Base-by-base conservation (phyloP, 495 filamentous ascomycete genomes). In the Penicillium odoratum region DNA sequence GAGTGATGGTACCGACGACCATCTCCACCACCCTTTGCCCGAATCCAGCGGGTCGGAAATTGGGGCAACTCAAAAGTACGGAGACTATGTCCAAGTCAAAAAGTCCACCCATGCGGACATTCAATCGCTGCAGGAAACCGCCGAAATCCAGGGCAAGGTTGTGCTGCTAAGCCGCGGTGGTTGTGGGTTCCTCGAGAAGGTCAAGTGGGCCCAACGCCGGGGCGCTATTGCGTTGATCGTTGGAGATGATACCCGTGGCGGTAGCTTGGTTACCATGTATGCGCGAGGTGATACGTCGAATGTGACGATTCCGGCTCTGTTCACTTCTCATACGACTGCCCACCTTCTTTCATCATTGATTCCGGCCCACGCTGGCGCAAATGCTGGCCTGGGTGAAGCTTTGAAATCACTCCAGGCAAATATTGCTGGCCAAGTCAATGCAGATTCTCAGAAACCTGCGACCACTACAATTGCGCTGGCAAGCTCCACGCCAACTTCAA, bases 131-230 rank as follows among this genome's bases (percentile, higher is more conserved):
- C 94, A 98, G 73, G 93, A 97, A 73, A 86, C 85, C 52, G 93
- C 94, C 6, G 95, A 98, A 69, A 98, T 98, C 63, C 83, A 85
- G 28, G 94, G 94, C 53, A 98, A 95, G 64, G 83, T 98, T 48
- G 93, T 94, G 5, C 71, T 98, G 29, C 77, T 98, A 50, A 93
- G 90, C 63, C 85, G 94, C 38, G 94, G 94, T 30, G 94, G 94
- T 15, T 98, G 94, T 72, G 95, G 94, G 13, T 98, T 98, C 69
- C 74, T 97, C 40, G 93, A 98, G 64, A 99, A 99, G 71, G 91
- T 92, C 55, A 92, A 93, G 68, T 99, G 94, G 94, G 89, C 88
- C 5, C 94, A 99, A 71, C 81, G 92, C 46, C 83, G 94, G 61
- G 94, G 94, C 8, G 94, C 87, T 9, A 79, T 90, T 50, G 93